Evolutionary conservation across 148 eudicot genomes (phyloP), one percentile per base, ranked within the genome.

Genomic region (Amaranthus cruentus): DNA sequence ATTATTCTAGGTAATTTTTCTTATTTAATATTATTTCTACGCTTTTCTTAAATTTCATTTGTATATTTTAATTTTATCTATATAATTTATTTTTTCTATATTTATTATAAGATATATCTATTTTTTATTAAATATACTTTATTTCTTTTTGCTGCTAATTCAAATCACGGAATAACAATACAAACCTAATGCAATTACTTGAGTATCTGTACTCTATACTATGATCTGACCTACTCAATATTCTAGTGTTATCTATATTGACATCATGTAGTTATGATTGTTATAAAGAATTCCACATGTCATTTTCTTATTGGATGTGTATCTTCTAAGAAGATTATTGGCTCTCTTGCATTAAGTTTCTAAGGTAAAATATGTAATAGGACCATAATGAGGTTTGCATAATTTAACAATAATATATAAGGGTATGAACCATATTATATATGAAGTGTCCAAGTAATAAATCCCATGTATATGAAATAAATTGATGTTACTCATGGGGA

Each of bases 291-390:
- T 8, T 63, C 68, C 80, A 79, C 64, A 62, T 81, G 80, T 78
- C 80, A 49, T 53, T 63, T 79, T 70, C 61, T 70, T 12, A 65
- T 38, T 18, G 72, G 77, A 64, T 44, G 47, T 75, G 74, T 73
- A 85, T 70, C 81, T 78, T 78, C 74, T 58, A 55, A 44, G 66
- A 77, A 69, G 82, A 85, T 82, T 78, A 75, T 52, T 79, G 70
- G 64, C 49, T 57, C 68, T 64, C 9, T 69, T 28, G 44, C 58
- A 54, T 43, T 67, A n/a, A 28, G 7, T 51, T 3, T 15, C 8
- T 43, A 43, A 62, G 13, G 13, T 61, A 38, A 7, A 2, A 13
- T 9, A 14, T 43, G 3, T 42, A 62, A 43, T 3, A 62, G 5
- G 62, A 8, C 4, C 4, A 11, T 62, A 42, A 10, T 8, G 14